Evolutionary conservation across 768 basidiomycete species (phyloP).

Genomic region (Russula compacta): DNA sequence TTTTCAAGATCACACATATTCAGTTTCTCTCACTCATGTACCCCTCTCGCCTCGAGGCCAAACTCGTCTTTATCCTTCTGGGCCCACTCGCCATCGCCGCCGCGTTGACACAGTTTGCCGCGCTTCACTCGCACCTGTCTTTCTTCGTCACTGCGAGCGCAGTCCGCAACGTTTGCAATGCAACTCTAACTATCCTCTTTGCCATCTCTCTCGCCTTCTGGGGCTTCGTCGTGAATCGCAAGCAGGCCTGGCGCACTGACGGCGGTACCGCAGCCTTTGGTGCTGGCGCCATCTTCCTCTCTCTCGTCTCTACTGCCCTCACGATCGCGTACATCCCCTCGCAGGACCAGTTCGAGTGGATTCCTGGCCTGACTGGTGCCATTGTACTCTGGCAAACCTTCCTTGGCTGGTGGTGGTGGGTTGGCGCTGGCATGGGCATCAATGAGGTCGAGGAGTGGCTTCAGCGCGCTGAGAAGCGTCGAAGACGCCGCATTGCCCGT

Average conservation of each 20-base stretch:
- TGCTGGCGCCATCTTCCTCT: slow-evolving; percentile 71
- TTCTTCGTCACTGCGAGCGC: slow-evolving; percentile 46
- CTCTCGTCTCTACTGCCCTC: slow-evolving; percentile 71
- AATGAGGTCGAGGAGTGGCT: slow-evolving; percentile 62
- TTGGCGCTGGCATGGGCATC: slow-evolving; percentile 80
- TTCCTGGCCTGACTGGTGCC: slow-evolving; percentile 82
- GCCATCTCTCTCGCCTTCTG: slow-evolving; percentile 83
- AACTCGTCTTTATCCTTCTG: slow-evolving; percentile 77
- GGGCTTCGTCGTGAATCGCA: slow-evolving; percentile 85
- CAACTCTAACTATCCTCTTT: slow-evolving; percentile 91
- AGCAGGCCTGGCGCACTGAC: slow-evolving; percentile 91
- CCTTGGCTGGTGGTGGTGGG: slow-evolving; percentile 99
- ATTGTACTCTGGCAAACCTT: slow-evolving; percentile 97
- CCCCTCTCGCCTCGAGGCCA: slow-evolving; percentile 81
- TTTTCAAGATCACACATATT: slow-evolving; percentile 81
- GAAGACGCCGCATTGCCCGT: slow-evolving; percentile 37
- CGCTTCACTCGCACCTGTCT: slow-evolving; percentile 39
- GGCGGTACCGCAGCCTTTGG: slow-evolving; percentile 96
- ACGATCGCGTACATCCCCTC: slow-evolving; percentile 81
- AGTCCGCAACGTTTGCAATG: slow-evolving; percentile 91
- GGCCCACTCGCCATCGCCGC: slow-evolving; percentile 83
- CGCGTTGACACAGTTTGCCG: slow-evolving; percentile 75
- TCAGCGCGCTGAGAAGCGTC: slow-evolving; percentile 42
- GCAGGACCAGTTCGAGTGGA: slow-evolving; percentile 85
- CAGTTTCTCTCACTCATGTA: slow-evolving; percentile 94